A percentile compares a stretch with the other conserved stretches of the same genome.
phyloP scores from a whole-genome alignment of 2,329 filamentous ascomycete genomes.

The Didymellaceae sp. region DNA sequence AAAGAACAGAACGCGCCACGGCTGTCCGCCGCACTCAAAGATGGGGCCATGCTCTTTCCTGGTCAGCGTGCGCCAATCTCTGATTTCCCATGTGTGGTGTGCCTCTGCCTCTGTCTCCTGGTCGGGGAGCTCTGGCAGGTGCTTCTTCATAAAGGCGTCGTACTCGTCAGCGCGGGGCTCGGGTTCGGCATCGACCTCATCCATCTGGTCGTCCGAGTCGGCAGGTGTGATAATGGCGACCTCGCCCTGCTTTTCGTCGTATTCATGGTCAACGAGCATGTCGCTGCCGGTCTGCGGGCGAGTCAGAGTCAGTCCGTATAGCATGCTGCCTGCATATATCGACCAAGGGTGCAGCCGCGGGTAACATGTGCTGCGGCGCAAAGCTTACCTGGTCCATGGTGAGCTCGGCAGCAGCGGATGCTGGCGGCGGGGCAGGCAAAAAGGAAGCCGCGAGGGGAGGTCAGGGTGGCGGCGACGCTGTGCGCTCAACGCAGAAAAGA shows the following conservation, averaged over 20 bases:
- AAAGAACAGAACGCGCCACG: conserved; percentile 96
- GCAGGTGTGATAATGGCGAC: conserved; percentile 68
- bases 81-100: conserved; percentile 84
- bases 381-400: conserved; percentile 50
- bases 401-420: conserved; percentile 24
- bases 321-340: conserved; percentile 2
- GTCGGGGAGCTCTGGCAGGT: conserved; percentile 78
- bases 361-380: conserved; percentile 14
- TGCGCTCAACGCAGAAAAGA: conserved; percentile 11
- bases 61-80: conserved; percentile 76
- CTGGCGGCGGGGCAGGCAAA: conserved; percentile 20
- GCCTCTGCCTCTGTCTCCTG: conserved; percentile 79
- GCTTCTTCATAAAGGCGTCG: conserved; percentile 83
- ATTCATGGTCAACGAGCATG: conserved; percentile 68
- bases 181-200: conserved; percentile 60
- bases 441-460: conserved; percentile 17
- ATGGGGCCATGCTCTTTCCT: conserved; percentile 87
- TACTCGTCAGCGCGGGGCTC: conserved; percentile 65
- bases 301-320: conserved; percentile 3
- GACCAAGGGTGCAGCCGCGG: not conserved
- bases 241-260: conserved; percentile 66
- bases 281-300: conserved; percentile 62
- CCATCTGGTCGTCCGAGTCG: conserved; percentile 62
- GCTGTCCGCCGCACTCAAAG: conserved; percentile 84
- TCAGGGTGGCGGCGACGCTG: conserved; percentile 6